Conservation (phyloP, 2,329 filamentous ascomycete genomes). For the Pochonia chlamydosporia region DNA sequence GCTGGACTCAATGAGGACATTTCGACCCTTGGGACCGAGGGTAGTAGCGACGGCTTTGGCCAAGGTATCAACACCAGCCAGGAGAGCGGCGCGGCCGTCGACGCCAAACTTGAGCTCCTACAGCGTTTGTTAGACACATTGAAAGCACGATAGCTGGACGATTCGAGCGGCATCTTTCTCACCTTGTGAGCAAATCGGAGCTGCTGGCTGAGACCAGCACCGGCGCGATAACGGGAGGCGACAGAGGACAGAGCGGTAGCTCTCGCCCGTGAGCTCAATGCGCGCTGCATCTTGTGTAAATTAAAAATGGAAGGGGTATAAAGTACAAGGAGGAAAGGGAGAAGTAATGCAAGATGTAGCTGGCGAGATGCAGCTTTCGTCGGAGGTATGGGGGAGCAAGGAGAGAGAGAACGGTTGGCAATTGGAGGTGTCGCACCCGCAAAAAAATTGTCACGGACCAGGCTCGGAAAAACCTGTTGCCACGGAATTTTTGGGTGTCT, state of each 20-base stretch:
- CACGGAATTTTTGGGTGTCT: constrained; percentile 13
- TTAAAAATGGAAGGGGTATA: constrained; percentile 25
- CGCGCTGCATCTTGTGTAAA: constrained; percentile 80
- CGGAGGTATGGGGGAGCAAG: constrained; percentile 6
- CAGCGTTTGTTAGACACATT: constrained; percentile 9
- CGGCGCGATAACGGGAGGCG: constrained; percentile 58
- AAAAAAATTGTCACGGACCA: constrained; percentile 36
- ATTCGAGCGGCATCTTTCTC: constrained; percentile 18
- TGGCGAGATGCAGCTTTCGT: constrained; percentile 8
- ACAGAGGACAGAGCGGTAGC: constrained; percentile 72
- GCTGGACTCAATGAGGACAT: constrained; percentile 96
- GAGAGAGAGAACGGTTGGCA: constrained; percentile 11
- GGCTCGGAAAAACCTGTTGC: constrained; percentile 30
- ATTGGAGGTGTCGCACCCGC: constrained; percentile 16
- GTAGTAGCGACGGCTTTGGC: constrained; percentile 95
- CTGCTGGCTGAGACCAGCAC: constrained; percentile 70
- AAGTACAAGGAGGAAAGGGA: constrained; percentile 14
- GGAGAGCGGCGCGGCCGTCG: constrained; percentile 80
- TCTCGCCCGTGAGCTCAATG: constrained; percentile 74
- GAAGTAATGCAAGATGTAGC: constrained; percentile 16
- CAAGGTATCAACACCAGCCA: constrained; percentile 93
- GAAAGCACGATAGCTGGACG: background rate
- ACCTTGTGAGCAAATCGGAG: constrained; percentile 98
- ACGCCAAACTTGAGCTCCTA: constrained; percentile 98
- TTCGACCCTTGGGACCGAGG: constrained; percentile 94